Conservation (phyloP, 306 rosid genomes). For the Cercis canadensis region DNA sequence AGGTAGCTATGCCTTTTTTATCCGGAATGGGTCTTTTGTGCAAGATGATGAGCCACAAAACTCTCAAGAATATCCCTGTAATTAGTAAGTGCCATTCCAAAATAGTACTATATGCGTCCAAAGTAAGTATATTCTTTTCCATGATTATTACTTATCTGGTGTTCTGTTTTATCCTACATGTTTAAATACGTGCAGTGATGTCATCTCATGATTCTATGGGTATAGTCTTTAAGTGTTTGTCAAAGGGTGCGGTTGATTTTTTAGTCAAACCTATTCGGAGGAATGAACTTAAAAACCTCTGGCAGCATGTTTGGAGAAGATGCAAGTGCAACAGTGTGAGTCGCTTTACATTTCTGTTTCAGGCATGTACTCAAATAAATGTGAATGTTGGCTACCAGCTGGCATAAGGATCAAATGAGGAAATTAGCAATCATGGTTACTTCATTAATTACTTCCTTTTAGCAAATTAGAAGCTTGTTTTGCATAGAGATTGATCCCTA, state of each 20-base stretch:
- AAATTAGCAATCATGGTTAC: conserved; percentile 22
- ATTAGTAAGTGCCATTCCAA: conserved; percentile 64
- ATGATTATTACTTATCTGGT: conserved; percentile 28
- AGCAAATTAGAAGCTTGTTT: conserved; percentile 25
- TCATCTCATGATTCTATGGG: too few relatives aligned
- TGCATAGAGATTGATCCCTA: conserved; percentile 18
- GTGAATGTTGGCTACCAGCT: conserved; percentile 22
- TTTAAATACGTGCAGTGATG: conserved; percentile 48
- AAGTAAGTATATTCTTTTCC: conserved; percentile 21
- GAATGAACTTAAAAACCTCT: too few relatives aligned
- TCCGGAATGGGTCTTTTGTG: conserved; percentile 68
- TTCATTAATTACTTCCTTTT: conserved; percentile 25
- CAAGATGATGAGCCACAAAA: conserved; percentile 64
- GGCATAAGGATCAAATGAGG: conserved; percentile 14
- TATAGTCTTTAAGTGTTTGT: too few relatives aligned
- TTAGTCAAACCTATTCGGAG: too few relatives aligned
- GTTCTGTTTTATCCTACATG: conserved; percentile 28
- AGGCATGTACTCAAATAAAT: conserved; percentile 39
- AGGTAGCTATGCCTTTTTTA: conserved; percentile 69
- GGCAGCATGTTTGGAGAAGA: conserved; percentile 50
- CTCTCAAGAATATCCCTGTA: conserved; percentile 66
- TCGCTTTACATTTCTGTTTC: conserved; percentile 48
- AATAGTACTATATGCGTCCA: conserved; percentile 12
- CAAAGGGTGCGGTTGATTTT: too few relatives aligned
- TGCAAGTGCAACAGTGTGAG: conserved; percentile 73